Percentiles rank a stretch among this genome's conserved stretches.
phyloP scores from a whole-genome alignment of 352 stramenopile species.

The Phytophthora megakarya region DNA sequence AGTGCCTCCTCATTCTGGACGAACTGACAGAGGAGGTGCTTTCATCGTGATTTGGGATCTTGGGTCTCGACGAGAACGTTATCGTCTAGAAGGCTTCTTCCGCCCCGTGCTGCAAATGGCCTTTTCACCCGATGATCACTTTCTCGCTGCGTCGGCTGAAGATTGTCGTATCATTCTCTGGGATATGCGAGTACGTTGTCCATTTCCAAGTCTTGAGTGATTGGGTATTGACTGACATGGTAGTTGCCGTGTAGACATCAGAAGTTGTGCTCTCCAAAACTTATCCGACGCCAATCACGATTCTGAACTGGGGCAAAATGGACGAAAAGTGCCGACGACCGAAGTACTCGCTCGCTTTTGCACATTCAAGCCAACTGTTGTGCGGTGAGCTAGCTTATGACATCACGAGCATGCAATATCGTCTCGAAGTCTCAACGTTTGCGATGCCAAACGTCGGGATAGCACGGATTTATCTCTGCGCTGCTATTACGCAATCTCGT shows the following conservation, averaged over 20 bases:
- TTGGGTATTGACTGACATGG: background rate
- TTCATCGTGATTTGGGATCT: slow-evolving; percentile 46
- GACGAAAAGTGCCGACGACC: slow-evolving; percentile 71
- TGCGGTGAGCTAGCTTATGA: slow-evolving; percentile 71
- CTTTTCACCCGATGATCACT: slow-evolving; percentile 81
- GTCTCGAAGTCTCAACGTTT: slow-evolving; percentile 66
- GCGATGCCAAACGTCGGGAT: slow-evolving; percentile 77
- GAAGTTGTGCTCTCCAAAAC: slow-evolving; percentile 71
- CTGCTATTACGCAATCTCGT: slow-evolving; percentile 56
- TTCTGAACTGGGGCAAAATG: slow-evolving; percentile 71
- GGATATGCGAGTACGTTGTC: slow-evolving; percentile 65
- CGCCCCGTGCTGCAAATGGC: slow-evolving; percentile 66
- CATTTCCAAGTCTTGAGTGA: background rate
- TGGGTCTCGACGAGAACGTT: slow-evolving; percentile 42
- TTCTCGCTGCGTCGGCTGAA: slow-evolving; percentile 66
- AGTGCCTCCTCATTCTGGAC: slow-evolving; percentile 40
- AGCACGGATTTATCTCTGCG: slow-evolving; percentile 70
- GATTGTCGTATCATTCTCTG: slow-evolving; percentile 74
- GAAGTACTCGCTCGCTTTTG: slow-evolving; percentile 72
- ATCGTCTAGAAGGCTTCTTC: slow-evolving; percentile 63
- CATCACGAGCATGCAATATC: slow-evolving; percentile 81
- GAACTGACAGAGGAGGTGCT: slow-evolving; percentile 26
- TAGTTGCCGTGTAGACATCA: slow-evolving; percentile 50
- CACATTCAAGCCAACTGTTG: slow-evolving; percentile 69
- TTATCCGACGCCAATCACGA: slow-evolving; percentile 65